Percentiles rank a stretch among this genome's conserved stretches.
Conservation (phyloP, 1,139 yeast genomes). For the Yamadazyma atmosphaerica region DNA sequence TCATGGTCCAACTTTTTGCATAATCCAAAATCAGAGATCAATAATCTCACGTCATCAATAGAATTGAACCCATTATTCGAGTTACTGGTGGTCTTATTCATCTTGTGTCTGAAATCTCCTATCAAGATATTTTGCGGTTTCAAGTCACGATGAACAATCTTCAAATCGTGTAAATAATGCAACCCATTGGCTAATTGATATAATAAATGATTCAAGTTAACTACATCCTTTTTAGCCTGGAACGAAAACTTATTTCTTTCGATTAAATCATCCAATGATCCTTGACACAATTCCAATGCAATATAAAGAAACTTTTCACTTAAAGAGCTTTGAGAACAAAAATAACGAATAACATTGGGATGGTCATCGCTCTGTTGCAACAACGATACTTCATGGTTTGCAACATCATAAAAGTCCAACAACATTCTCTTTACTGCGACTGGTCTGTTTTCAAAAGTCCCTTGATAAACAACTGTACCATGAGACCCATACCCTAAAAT, state of each 20-base stretch:
- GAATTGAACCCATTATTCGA: neutral
- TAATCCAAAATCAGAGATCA: conserved; percentile 93
- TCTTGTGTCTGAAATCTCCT: conserved; percentile 51
- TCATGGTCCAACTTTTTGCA: conserved; percentile 90
- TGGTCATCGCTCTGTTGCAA: conserved; percentile 95
- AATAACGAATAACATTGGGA: conserved; percentile 90
- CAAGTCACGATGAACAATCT: conserved; percentile 92
- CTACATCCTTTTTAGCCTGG: conserved; percentile 14
- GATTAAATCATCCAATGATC: conserved; percentile 83
- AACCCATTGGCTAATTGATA: conserved; percentile 84
- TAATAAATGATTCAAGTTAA: conserved; percentile 48
- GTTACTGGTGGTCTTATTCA: neutral
- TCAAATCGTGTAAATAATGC: conserved; percentile 81
- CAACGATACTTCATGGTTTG: conserved; percentile 88
- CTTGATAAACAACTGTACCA: conserved; percentile 92
- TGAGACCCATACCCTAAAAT: conserved; percentile 94
- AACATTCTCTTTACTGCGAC: conserved; percentile 96
- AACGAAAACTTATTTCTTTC: conserved; percentile 49
- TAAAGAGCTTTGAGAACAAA: conserved; percentile 79
- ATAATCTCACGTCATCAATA: conserved; percentile 48
- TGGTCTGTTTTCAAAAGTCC: conserved; percentile 86
- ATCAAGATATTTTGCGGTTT: conserved; percentile 95
- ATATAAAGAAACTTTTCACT: conserved; percentile 81
- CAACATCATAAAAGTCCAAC: conserved; percentile 89
- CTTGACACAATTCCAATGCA: conserved; percentile 88